Evolutionary conservation across 306 rosid genomes (phyloP), one percentile per base, ranked within the genome.

Genomic region (Mimosa pudica): DNA sequence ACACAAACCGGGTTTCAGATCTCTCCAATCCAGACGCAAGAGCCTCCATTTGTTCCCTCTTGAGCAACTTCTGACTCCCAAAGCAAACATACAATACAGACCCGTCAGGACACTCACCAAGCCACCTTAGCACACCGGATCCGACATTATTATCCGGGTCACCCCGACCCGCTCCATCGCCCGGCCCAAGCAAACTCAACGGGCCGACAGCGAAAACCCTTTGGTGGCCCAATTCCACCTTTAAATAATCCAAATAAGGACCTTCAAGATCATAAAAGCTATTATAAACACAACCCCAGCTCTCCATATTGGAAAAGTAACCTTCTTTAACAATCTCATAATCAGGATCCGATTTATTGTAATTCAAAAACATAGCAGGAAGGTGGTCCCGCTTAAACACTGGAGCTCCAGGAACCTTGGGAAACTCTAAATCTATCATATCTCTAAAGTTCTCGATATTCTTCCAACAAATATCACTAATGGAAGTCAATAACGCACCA

Each of bases 81-180:
- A 89, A 87, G 55, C 93, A 82, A 10, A 87, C 87, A 38, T 88
- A 87, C 13, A 88, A 49, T 4, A 88, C 93, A 0, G 91, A 89
- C 6, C 77, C 86, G 3, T 85, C 85, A 0, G 82, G 79, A 63
- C 87, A 82, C 46, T 74, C 81, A 16, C 86, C 86, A 0, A 89
- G 89, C 91, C 91, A 89, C 7, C 11, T 7, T 10, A 73, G 14
- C 1, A 80, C 63, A 3, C 73, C 54, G 6, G 74, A 66, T 1
- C 5, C 41, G 7, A 20, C n/a, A 1, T 66, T 77, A 9, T 44
- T 7, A 2, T 35, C 7, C 17, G 18, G 49, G n/a, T 45, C 52
- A 0, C 58, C 71, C 57, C 10, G 65, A 20, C 5, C 68, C 33
- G 20, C 14, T 2, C 41, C 64, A 16, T 64, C 54, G 4, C 9